Percentiles rank a stretch among this genome's conserved stretches.
These are phyloP conservation scores for Boletus reticulatus DNA, from an alignment of 768 basidiomycete species.

Conservation along the genomic window DNA sequence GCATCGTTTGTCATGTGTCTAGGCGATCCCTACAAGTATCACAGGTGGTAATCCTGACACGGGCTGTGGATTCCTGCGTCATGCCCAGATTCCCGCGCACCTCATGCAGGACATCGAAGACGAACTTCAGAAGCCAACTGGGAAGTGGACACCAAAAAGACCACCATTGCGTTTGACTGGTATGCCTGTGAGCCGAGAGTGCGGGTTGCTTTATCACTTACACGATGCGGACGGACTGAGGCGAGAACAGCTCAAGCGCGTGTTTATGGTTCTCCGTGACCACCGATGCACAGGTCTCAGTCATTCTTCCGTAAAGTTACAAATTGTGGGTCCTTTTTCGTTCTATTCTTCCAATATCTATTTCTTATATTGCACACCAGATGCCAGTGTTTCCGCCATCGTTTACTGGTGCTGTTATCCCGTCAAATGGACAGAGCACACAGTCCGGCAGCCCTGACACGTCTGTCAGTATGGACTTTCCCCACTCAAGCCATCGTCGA, in stretches of 20 bases:
- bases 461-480: constrained; percentile 83
- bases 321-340: constrained; percentile 43
- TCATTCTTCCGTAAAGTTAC: constrained; percentile 76
- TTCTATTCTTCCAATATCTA: neutral
- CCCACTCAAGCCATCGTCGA: constrained; percentile 77
- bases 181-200: constrained; percentile 73
- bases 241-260: constrained; percentile 34
- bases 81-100: constrained; percentile 56
- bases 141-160: constrained; percentile 54
- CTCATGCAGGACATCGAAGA: constrained; percentile 70
- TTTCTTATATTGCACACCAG: constrained; percentile 36
- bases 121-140: constrained; percentile 73
- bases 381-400: constrained; percentile 69
- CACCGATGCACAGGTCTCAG: constrained; percentile 37
- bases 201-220: constrained; percentile 72
- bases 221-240: constrained; percentile 67
- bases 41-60: constrained; percentile 48
- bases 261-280: neutral
- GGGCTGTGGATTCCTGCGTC: constrained; percentile 63
- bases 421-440: constrained; percentile 75
- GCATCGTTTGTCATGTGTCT: neutral
- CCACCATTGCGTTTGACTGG: constrained; percentile 62
- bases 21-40: neutral
- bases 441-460: constrained; percentile 74
- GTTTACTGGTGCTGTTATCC: constrained; percentile 63